A percentile compares a stretch with the other conserved stretches of the same genome.
phyloP scores from a whole-genome alignment of 805 yeast species.

The Hagleromyces aurorensis region DNA sequence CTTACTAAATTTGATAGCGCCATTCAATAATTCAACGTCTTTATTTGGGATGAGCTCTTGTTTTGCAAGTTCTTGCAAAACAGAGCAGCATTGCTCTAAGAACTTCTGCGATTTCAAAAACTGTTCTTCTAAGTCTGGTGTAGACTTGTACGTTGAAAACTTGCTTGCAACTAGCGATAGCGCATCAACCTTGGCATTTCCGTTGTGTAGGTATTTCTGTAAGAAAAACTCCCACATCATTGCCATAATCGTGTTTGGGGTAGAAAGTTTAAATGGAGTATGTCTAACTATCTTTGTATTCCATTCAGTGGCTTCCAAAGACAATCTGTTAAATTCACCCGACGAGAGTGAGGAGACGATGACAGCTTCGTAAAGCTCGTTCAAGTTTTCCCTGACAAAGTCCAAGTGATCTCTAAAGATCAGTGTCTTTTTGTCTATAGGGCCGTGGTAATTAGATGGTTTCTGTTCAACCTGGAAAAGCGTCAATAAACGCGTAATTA shows the following conservation, averaged over 20 bases:
- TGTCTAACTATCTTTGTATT: constrained; percentile 38
- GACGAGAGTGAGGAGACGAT: constrained; percentile 45
- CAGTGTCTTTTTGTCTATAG: constrained; percentile 57
- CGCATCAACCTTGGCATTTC: constrained; percentile 29
- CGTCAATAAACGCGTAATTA: constrained; percentile 43
- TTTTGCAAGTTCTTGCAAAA: constrained; percentile 14
- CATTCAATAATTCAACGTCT: constrained; percentile 16
- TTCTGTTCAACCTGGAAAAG: constrained; percentile 41
- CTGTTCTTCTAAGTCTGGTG: constrained; percentile 26
- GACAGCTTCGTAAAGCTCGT: constrained; percentile 48
- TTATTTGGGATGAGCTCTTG: constrained; percentile 16
- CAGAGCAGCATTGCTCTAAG: constrained; percentile 14
- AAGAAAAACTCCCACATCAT: constrained; percentile 32
- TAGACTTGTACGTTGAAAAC: constrained; percentile 24
- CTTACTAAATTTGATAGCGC: constrained; percentile 20
- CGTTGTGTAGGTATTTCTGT: constrained; percentile 31
- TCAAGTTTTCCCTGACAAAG: constrained; percentile 41
- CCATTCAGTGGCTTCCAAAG: constrained; percentile 49
- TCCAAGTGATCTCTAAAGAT: constrained; percentile 60
- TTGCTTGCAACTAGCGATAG: constrained; percentile 22
- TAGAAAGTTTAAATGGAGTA: constrained; percentile 51
- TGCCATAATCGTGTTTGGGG: constrained; percentile 56
- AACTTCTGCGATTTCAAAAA: constrained; percentile 17
- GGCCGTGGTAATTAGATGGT: constrained; percentile 56
- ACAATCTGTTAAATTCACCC: constrained; percentile 50